A percentile compares a stretch with the other conserved stretches of the same genome.
phyloP scores from a whole-genome alignment of 495 filamentous ascomycete species.

The Apodospora peruviana region DNA sequence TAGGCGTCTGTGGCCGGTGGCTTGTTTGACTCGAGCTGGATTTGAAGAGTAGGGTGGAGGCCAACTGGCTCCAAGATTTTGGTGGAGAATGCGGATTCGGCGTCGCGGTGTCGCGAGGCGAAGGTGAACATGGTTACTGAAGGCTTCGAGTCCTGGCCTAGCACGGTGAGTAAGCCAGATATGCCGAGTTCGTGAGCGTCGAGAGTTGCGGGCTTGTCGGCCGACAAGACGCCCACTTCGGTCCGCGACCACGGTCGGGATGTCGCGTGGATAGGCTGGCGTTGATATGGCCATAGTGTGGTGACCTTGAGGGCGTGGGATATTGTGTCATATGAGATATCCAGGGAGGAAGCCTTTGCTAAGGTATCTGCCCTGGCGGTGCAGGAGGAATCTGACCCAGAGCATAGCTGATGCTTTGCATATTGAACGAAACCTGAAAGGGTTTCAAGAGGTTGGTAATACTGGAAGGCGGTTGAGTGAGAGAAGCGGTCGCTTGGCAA shows the following conservation, averaged over 20 bases:
- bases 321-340: conserved; percentile 72
- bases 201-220: conserved; percentile 52
- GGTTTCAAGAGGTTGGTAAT: conserved; percentile 55
- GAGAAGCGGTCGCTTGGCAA: conserved; percentile 61
- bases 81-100: conserved; percentile 38
- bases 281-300: conserved; percentile 50
- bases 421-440: conserved; percentile 53
- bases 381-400: conserved; percentile 27
- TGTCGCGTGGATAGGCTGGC: conserved; percentile 33
- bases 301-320: conserved; percentile 59
- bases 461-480: conserved; percentile 62
- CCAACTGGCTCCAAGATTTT: conserved; percentile 66
- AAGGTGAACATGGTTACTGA: conserved; percentile 82
- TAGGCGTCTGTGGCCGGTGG: conserved; percentile 31
- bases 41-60: conserved; percentile 78
- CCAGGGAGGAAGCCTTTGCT: conserved; percentile 54
- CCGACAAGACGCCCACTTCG: conserved; percentile 78
- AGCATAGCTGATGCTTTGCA: conserved; percentile 53
- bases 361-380: conserved; percentile 26
- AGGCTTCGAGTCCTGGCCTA: conserved; percentile 65
- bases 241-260: conserved; percentile 36
- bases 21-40: conserved; percentile 41
- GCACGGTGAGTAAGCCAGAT: conserved; percentile 70
- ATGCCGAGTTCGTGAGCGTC: conserved; percentile 70
- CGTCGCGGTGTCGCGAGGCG: conserved; percentile 71